phyloP scores from a whole-genome alignment of 495 filamentous ascomycete species.

The Xylaria acuta region DNA sequence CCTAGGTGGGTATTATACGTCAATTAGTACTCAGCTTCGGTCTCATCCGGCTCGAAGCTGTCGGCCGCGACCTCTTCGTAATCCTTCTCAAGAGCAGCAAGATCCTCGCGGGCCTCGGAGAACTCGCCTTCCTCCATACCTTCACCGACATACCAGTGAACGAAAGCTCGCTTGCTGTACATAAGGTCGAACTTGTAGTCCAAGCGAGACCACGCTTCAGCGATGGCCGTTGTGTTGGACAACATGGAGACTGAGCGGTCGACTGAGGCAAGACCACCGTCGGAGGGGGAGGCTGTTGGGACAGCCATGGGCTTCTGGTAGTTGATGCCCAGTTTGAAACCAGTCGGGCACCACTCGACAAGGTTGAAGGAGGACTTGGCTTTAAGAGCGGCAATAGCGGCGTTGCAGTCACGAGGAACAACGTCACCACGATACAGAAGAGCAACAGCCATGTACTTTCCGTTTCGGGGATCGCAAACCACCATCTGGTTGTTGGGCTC shows the following conservation, averaged over 20 bases:
- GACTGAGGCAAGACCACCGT: conserved; percentile 79
- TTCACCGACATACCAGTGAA: conserved; percentile 95
- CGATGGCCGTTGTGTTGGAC: conserved; percentile 89
- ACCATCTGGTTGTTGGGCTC: conserved; percentile 98
- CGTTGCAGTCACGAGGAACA: conserved; percentile 82
- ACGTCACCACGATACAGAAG: conserved; percentile 90
- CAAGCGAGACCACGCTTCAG: conserved; percentile 87
- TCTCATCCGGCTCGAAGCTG: conserved; percentile 65
- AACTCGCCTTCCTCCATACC: conserved; percentile 98
- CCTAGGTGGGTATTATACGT: conserved; percentile 40
- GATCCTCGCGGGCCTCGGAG: conserved; percentile 86
- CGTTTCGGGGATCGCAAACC: conserved; percentile 87
- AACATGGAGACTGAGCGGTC: conserved; percentile 90
- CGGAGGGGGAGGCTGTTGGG: conserved; percentile 61
- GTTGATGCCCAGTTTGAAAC: conserved; percentile 95
- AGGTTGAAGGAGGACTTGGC: conserved; percentile 88
- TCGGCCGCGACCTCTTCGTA: conserved; percentile 91
- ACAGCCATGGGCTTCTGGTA: conserved; percentile 85
- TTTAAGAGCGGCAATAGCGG: conserved; percentile 81
- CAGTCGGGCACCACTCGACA: conserved; percentile 95
- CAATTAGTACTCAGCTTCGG: conserved; percentile 73
- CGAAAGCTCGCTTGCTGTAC: conserved; percentile 95
- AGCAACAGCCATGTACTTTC: conserved; percentile 94
- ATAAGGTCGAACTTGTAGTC: conserved; percentile 97
- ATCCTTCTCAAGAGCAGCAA: conserved; percentile 88